These are phyloP conservation scores for Dictyostelium capitatum DNA, from an alignment of 78 protist species.

Conservation along the genomic window DNA sequence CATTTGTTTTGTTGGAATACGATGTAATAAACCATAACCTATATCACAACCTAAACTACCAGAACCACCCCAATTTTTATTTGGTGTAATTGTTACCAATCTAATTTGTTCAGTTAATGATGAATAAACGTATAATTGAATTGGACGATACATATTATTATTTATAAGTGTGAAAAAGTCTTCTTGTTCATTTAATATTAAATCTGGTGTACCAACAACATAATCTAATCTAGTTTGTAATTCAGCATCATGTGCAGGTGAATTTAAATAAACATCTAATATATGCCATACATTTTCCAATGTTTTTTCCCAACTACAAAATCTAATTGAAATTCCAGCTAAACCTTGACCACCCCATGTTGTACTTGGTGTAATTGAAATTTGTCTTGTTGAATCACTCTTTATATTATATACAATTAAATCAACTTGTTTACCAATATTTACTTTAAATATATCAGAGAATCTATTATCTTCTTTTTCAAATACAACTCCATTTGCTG, in stretches of 20 bases:
- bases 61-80: constrained; percentile 82
- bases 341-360: constrained; percentile 94
- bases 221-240: constrained; percentile 83
- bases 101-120: constrained; percentile 68
- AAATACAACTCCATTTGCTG: constrained; percentile 75
- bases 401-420: constrained; percentile 80
- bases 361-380: constrained; percentile 52
- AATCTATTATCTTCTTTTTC: constrained; percentile 85
- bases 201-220: constrained; percentile 87
- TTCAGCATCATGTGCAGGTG: constrained; percentile 90
- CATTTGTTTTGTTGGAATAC: constrained; percentile 62
- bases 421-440: constrained; percentile 32
- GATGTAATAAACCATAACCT: constrained; percentile 74
- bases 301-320: constrained; percentile 74
- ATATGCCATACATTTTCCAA: constrained; percentile 91
- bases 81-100: constrained; percentile 74
- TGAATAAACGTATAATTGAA: constrained; percentile 76
- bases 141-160: constrained; percentile 58
- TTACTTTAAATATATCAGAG: constrained; percentile 47
- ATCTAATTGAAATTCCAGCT: constrained; percentile 89
- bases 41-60: constrained; percentile 84
- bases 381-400: constrained; percentile 46
- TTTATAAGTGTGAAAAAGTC: constrained; percentile 81
- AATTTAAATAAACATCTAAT: constrained; percentile 76
- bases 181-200: constrained; percentile 70